Base-by-base conservation (phyloP, 257 asterid species). In the Rhazya stricta region DNA sequence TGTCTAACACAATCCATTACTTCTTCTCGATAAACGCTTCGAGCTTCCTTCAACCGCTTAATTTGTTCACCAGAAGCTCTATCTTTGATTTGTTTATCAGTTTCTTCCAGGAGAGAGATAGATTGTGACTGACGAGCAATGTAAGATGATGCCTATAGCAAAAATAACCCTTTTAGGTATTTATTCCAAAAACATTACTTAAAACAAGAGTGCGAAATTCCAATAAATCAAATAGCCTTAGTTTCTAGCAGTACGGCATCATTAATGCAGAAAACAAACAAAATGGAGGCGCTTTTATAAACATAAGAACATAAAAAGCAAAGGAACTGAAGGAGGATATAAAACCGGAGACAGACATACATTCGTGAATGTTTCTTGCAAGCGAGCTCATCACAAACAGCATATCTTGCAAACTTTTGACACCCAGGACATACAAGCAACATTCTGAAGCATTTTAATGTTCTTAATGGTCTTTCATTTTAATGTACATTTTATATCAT, bases 1-100 rank as follows among this genome's bases (percentile, higher is more conserved):
- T 90, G 97, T 85, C 98, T 85, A 83, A 91, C 91, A 82, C 97
- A 91, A 79, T 94, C 93, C 92, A 90, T 86, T 80, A 88, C 91
- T 85, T 91, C 97, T 87, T 94, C 98, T 50, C 97, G 82, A 69
- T 90, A 88, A 67, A 77, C 88, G 71, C 86, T 83, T 23, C 97
- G 94, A 81, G 91, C 91, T 83, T 91, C 98, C 89, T 90, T 94
- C 88, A 91, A 80, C 63, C 90, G 91, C 86, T 92, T 94, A 78
- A 87, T 87, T 79, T 88, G 91, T 67, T 89, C 98, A 73, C 90
- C 90, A 74, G 80, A 83, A 67, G 81, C 63, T 78, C 84, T 83
- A 63, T 90, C 98, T 82, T 90, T 88, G 60, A 94, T 78, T 84
- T 92, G 97, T 81, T 89, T 91, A 85, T 94, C 98, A 13, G 97